phyloP scores from a whole-genome alignment of 129 eudicot species.

The Silybum marianum region DNA sequence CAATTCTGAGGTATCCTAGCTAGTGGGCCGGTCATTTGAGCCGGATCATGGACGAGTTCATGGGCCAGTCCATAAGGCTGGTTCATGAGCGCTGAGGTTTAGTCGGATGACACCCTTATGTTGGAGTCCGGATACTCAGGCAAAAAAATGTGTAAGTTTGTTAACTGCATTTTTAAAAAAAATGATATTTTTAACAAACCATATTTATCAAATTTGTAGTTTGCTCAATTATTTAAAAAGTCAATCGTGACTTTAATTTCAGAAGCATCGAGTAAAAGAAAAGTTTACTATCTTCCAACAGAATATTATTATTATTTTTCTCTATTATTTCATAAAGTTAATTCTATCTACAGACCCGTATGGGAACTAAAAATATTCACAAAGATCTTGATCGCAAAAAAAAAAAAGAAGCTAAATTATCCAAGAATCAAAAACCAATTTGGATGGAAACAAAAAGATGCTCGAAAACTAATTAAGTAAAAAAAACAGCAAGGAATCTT shows the following conservation, averaged over 20 bases:
- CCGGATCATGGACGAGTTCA: too few relatives aligned
- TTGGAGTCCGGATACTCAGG: too few relatives aligned
- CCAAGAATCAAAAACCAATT: not conserved
- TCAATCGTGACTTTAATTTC: not conserved
- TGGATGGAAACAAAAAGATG: constrained; percentile 13
- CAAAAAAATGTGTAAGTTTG: too few relatives aligned
- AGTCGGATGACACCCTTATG: too few relatives aligned
- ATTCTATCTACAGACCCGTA: not conserved
- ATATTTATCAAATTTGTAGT: too few relatives aligned
- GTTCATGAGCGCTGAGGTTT: too few relatives aligned
- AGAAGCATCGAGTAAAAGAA: not conserved
- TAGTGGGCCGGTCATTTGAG: too few relatives aligned
- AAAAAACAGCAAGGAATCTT: not conserved
- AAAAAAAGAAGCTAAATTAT: not conserved
- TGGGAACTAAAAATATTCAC: constrained; percentile 14
- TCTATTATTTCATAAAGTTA: not conserved
- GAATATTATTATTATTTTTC: not conserved
- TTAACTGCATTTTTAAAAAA: too few relatives aligned
- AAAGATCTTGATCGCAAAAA: not conserved
- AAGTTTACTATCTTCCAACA: not conserved
- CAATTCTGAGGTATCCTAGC: too few relatives aligned
- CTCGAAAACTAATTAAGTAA: not conserved
- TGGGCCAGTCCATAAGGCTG: too few relatives aligned
- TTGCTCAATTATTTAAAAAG: too few relatives aligned
- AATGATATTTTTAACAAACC: too few relatives aligned